Conservation (phyloP, 2,329 filamentous ascomycete genomes). For the Hymenoscyphus fraxineus region DNA sequence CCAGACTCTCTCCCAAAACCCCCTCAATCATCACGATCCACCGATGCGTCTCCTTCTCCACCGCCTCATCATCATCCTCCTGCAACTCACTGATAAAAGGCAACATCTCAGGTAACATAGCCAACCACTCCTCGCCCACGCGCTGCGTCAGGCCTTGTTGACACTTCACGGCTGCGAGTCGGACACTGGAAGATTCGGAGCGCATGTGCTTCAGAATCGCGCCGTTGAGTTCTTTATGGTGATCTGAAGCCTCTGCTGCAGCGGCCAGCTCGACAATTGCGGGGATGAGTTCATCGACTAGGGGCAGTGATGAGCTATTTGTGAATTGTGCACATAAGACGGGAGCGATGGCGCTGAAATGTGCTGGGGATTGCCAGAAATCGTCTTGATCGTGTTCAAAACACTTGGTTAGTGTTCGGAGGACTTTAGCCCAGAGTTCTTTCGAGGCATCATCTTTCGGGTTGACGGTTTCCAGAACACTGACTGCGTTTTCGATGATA, state of each 20-base stretch:
- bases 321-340: slow-evolving; percentile 66
- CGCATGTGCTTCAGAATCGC: slow-evolving; percentile 75
- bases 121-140: slow-evolving; percentile 90
- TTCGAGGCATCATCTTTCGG: slow-evolving; percentile 47
- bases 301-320: slow-evolving; percentile 43
- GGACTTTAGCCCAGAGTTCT: slow-evolving; percentile 64
- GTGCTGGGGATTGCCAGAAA: slow-evolving; percentile 90
- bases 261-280: slow-evolving; percentile 75
- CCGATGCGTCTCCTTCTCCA: slow-evolving; percentile 81
- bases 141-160: slow-evolving; percentile 75
- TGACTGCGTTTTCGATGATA: slow-evolving; percentile 70
- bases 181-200: slow-evolving; percentile 64
- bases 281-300: slow-evolving; percentile 59
- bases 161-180: slow-evolving; percentile 77
- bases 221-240: slow-evolving; percentile 85
- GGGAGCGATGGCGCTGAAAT: slow-evolving; percentile 70
- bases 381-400: slow-evolving; percentile 91
- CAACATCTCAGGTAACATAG: slow-evolving; percentile 88
- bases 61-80: slow-evolving; percentile 92
- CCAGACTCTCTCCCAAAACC: slow-evolving; percentile 83
- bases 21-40: slow-evolving; percentile 92
- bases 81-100: slow-evolving; percentile 93
- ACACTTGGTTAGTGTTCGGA: slow-evolving; percentile 68
- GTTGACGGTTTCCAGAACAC: slow-evolving; percentile 51
- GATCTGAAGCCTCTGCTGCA: slow-evolving; percentile 78